phyloP scores from a whole-genome alignment of 148 eudicot species.

The Dianthus caryophyllus region DNA sequence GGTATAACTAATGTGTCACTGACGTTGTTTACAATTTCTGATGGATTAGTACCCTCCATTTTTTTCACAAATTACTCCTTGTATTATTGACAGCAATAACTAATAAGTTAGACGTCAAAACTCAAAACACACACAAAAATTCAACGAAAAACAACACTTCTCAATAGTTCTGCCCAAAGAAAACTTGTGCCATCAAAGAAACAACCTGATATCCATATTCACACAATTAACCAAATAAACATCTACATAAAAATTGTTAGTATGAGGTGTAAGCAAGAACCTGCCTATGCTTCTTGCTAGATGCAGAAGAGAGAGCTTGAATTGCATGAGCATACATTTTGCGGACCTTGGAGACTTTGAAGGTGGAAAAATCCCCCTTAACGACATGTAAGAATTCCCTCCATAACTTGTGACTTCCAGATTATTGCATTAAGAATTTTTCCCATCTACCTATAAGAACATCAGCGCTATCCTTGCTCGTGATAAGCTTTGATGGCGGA shows the following conservation, averaged over 20 bases:
- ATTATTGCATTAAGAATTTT: conserved; percentile 64
- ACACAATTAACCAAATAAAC: conserved; percentile 7
- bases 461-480: conserved; percentile 61
- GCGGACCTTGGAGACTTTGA: conserved; percentile 84
- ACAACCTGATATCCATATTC: not conserved
- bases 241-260: conserved; percentile 16
- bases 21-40: not conserved
- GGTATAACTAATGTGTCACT: not conserved
- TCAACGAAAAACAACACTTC: not conserved
- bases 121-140: not conserved
- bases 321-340: conserved; percentile 74
- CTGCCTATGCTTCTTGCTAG: conserved; percentile 85
- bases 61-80: not conserved
- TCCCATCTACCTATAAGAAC: conserved; percentile 82
- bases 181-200: not conserved
- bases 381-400: conserved; percentile 64
- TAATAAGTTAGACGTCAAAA: not conserved
- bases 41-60: not conserved
- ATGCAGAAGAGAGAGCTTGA: conserved; percentile 77
- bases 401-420: conserved; percentile 82
- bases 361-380: conserved; percentile 79
- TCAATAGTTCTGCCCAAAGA: not conserved
- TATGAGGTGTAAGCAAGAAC: conserved; percentile 44
- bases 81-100: not conserved
- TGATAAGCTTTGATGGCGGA: conserved; percentile 71